Evolutionary conservation across 2,329 filamentous ascomycete species (phyloP), one percentile per base, ranked within the genome.

Genomic region (Microcyclosporella mali): DNA sequence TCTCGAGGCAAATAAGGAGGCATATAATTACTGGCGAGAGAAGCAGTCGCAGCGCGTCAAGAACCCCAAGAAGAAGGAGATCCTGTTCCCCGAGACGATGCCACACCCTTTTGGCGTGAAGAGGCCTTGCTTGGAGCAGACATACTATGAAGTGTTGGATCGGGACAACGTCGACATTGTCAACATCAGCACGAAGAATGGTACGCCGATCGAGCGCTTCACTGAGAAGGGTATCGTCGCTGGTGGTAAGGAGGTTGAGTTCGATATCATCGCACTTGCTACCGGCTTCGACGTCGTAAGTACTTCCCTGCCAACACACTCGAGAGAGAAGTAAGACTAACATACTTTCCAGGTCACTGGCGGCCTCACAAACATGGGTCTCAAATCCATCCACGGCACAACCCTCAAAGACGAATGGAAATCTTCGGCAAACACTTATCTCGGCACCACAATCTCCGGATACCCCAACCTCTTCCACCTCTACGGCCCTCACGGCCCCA

Each of bases 11-110:
- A 73, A 73, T 37, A 57, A 61, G 6, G 58, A 66, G 37, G 66
- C 68, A 2, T 73, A 72, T 53, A 60, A 70, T 37, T 72, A 69
- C 58, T 72, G 70, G 70, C 64, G 61, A 2, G 68, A 68, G 58
- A 67, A 68, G 54, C 65, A 64, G 3, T 61, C 65, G 3, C 59
- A 60, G 4, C 61, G 70, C 14, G 69, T 73, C 42, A 58, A 61
- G 19, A 65, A 71, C 47, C 61, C 66, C 1, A 56, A 57, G 43
- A 72, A 71, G 62, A 61, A 66, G 25, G 68, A 71, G 33, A 64
- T 72, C 10, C 55, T 73, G n/a, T 69, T 69, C 6, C 70, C 70
- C 0, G 53, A 66, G 12, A 58, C 68, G 50, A 63, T 65, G 14
- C 67, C 66, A 0, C 69, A 73, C 46, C 61, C 67, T 0, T 72